Evolutionary conservation across 1,284 basidiomycete genomes (phyloP).

Genomic region (Trametes versicolor): DNA sequence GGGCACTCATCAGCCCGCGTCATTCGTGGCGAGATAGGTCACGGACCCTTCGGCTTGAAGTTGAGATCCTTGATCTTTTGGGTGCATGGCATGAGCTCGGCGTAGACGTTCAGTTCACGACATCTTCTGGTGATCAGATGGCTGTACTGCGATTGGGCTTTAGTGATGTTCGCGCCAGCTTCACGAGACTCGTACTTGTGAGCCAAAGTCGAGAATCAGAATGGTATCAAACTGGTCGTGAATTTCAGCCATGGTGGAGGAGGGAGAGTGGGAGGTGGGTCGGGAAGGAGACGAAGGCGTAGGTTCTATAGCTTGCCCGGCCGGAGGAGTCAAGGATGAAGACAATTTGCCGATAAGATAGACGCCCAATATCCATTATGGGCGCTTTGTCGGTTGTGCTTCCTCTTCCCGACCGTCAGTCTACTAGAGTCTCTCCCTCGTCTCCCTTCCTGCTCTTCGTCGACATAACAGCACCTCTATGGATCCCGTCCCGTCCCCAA

Average conservation of each 20-base stretch:
- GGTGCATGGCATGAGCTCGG: slow-evolving; percentile 98
- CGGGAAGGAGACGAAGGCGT: neutral
- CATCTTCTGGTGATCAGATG: slow-evolving; percentile 98
- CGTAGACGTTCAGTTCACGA: slow-evolving; percentile 98
- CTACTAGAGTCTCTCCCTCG: neutral
- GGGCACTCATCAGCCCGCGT: neutral
- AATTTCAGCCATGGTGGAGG: slow-evolving; percentile 74
- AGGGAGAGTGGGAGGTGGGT: neutral
- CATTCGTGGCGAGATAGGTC: neutral
- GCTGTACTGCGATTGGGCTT: slow-evolving; percentile 77
- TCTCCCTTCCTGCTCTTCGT: too few relatives aligned
- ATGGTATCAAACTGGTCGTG: slow-evolving; percentile 98
- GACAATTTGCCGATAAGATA: slow-evolving; percentile 37
- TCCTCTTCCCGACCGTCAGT: neutral
- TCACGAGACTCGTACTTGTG: slow-evolving; percentile 70
- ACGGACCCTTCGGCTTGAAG: slow-evolving; percentile 93
- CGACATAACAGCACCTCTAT: too few relatives aligned
- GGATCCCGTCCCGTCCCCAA: too few relatives aligned
- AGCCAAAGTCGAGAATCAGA: slow-evolving; percentile 98
- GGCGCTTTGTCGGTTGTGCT: slow-evolving; percentile 5
- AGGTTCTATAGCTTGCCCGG: neutral
- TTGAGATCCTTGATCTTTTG: slow-evolving; percentile 89
- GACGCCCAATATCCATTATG: slow-evolving; percentile 20
- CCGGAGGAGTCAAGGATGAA: slow-evolving; percentile 3
- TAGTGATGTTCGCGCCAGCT: slow-evolving; percentile 9